Evolutionary conservation across 768 basidiomycete genomes (phyloP), one percentile per base, ranked within the genome.

Genomic region (Crassisporium funariophilum): DNA sequence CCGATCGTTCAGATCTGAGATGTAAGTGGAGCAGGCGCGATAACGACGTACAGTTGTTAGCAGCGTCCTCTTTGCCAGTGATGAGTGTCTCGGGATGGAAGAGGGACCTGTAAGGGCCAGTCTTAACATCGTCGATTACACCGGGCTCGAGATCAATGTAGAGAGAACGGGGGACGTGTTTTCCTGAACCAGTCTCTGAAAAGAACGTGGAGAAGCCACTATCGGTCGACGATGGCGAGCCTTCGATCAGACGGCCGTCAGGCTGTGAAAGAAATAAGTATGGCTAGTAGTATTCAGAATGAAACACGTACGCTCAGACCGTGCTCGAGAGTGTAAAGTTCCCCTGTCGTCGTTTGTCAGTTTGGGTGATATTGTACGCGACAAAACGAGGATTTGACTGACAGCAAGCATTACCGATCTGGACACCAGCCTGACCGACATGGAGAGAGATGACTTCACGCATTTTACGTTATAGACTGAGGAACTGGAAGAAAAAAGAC

Each of bases 51-150:
- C 94, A 99, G 70, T 99, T 99, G 79, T 97, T 99, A 55, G 95
- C 95, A 40, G 95, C 95, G 62, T 99, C 95, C 76, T 99, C 95
- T 74, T 98, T 98, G 63, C 95, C 95, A 45, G 89, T 88, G 67
- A 98, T 85, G 73, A 99, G 82, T 37, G 92, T 90, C 75, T 98
- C 95, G 0, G 95, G 95, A 70, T 99, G 95, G 76, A 99, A 99
- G 21, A 99, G 83, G 49, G 86, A 86, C 66, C 91, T 81, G 75
- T 98, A 97, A 33, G 84, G 79, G 58, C 95, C 95, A 34, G 81
- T 85, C 71, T 91, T 90, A 66, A 99, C 91, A 60, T 94, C 93
- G 66, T 98, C 95, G 62, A 98, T 86, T 58, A 84, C 93, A 63
- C 93, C 91, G 35, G 95, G 94, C 70, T 98, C 95, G 56, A 94